Evolutionary conservation across 306 rosid genomes (phyloP).

Genomic region (Mimosa bimucronata): DNA sequence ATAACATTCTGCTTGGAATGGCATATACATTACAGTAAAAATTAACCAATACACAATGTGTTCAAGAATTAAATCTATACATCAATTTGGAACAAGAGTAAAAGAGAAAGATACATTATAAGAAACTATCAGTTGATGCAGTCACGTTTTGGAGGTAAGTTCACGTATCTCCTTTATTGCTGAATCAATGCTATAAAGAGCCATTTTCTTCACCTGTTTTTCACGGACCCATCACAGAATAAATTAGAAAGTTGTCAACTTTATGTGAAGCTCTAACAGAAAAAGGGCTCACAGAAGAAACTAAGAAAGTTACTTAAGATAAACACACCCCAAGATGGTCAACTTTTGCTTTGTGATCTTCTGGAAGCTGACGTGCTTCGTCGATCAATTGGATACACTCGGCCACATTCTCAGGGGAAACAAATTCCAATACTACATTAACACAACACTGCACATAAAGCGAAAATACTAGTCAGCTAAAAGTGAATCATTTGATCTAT

Average conservation of each 20-base stretch:
- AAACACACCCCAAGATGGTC: conserved; percentile 81
- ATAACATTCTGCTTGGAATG: conserved; percentile 10
- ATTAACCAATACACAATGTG: conserved; percentile 24
- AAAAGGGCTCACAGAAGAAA: neutral
- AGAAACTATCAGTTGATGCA: conserved; percentile 24
- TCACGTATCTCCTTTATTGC: conserved; percentile 83
- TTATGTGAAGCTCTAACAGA: neutral
- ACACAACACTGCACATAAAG: conserved; percentile 75
- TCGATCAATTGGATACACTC: conserved; percentile 76
- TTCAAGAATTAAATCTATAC: conserved; percentile 39
- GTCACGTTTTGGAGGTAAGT: conserved; percentile 77
- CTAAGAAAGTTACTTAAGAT: conserved; percentile 5
- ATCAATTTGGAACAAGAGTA: conserved; percentile 10
- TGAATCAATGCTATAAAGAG: conserved; percentile 65
- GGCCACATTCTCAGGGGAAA: conserved; percentile 83
- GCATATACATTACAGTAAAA: conserved; percentile 29
- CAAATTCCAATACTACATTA: conserved; percentile 82
- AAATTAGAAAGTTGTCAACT: conserved; percentile 30
- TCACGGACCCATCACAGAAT: conserved; percentile 33
- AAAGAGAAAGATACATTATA: neutral
- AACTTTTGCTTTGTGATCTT: conserved; percentile 69
- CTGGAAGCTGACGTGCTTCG: conserved; percentile 76
- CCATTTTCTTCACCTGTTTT: conserved; percentile 87
- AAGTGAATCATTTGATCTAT: neutral
- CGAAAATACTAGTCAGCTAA: conserved; percentile 25